Evolutionary conservation across 2,329 filamentous ascomycete genomes (phyloP), one percentile per base, ranked within the genome.

Genomic region (Penicillium sp.): DNA sequence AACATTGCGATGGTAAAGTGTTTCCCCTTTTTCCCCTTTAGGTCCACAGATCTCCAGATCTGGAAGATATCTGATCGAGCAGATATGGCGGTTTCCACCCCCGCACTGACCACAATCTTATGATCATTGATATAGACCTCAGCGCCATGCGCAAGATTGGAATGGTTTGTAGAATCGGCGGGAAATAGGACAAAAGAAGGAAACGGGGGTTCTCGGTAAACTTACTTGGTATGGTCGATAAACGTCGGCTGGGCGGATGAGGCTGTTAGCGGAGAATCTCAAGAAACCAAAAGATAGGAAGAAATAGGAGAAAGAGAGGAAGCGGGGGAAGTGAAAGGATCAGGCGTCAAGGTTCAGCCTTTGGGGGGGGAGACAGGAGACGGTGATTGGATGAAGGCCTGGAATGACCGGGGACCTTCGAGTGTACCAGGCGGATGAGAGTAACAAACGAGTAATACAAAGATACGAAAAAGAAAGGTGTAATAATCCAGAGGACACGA

Each of bases 181-280:
- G 38, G 13, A 41, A 36, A 43, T 25, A 25, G 49, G 50, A 41
- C 27, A 55, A 33, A 21, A 51, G 25, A 44, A 55, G 23, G 44
- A 56, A 57, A 56, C 49, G 58, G 6, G 12, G 45, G 50, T 42
- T 36, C 9, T 27, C 19, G 35, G 41, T 29, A 36, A 44, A 78
- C 77, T 77, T 75, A 79, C 77, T 75, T 77, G 74, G 64, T 72
- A 70, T 62, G 77, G 77, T 61, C 77, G 77, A 72, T 79, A 79
- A 55, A 78, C 75, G 77, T 79, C 77, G 61, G 76, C 77, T 77
- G 68, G 59, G 36, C 49, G 57, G 44, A 57, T 45, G 54, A 59
- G 45, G 53, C 33, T 49, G 53, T 62, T 35, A 64, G 60, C 48
- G 35, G 51, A 47, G 42, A 33, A 55, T 51, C 49, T 53, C 39